phyloP scores from a whole-genome alignment of 225 moss, liverwort and hornwort species.

The Pseudoscleropodium purum region DNA sequence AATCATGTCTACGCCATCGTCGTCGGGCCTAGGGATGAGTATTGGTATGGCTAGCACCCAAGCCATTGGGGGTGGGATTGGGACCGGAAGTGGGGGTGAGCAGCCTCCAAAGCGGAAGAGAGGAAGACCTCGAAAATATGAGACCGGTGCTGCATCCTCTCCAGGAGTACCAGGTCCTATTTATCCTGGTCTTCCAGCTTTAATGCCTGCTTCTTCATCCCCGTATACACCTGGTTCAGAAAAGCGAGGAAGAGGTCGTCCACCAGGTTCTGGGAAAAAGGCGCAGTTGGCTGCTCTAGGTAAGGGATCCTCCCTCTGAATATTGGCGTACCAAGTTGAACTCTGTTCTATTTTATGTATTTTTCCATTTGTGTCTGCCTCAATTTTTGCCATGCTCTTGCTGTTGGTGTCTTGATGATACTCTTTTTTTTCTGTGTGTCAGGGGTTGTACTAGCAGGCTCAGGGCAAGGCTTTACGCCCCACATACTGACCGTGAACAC shows the following conservation, averaged over 20 bases:
- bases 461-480: slow-evolving; percentile 84
- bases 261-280: slow-evolving; percentile 74
- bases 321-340: neutral
- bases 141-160: slow-evolving; percentile 31
- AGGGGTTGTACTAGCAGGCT: slow-evolving; percentile 72
- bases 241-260: slow-evolving; percentile 89
- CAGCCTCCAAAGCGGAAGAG: slow-evolving; percentile 85
- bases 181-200: slow-evolving; percentile 43
- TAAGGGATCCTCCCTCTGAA: neutral
- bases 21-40: slow-evolving; percentile 30
- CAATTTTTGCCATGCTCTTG: neutral
- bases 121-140: slow-evolving; percentile 94
- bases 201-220: slow-evolving; percentile 37
- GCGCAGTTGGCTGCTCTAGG: slow-evolving; percentile 45
- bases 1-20: slow-evolving; percentile 36
- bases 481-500: slow-evolving; percentile 90
- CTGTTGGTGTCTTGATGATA: neutral
- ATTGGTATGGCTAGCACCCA: slow-evolving; percentile 43
- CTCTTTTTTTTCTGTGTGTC: neutral
- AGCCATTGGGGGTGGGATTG: slow-evolving; percentile 12
- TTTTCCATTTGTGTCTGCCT: neutral
- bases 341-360: neutral
- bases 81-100: slow-evolving; percentile 31
- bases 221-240: slow-evolving; percentile 54
- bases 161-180: slow-evolving; percentile 47